These are phyloP conservation scores for Lactarius vividus DNA, from an alignment of 768 basidiomycete species.

Conservation along the genomic window DNA sequence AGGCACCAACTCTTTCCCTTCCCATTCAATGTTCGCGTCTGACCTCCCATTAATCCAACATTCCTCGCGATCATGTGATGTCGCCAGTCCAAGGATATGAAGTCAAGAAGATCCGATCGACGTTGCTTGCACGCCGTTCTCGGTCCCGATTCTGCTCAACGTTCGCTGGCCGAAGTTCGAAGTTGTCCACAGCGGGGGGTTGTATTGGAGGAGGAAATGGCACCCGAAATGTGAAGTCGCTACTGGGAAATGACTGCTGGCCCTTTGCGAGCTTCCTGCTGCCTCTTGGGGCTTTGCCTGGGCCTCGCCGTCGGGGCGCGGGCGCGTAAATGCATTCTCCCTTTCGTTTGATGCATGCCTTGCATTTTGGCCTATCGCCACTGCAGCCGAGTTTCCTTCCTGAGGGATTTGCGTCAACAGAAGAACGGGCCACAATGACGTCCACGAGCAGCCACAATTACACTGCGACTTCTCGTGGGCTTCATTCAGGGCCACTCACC, in stretches of 20 bases:
- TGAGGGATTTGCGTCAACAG: constrained; percentile 33
- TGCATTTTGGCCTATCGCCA: constrained; percentile 60
- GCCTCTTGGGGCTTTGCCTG: constrained; percentile 71
- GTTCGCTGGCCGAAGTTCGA: background rate
- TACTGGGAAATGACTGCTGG: constrained; percentile 7
- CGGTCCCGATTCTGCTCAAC: constrained; percentile 5
- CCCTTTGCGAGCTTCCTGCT: constrained; percentile 28
- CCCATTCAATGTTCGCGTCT: background rate
- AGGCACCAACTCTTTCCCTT: background rate
- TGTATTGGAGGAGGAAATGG: constrained; percentile 12
- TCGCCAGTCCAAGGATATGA: constrained; percentile 7
- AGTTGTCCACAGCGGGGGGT: background rate
- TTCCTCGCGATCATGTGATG: constrained; percentile 15
- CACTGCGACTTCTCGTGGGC: constrained; percentile 9
- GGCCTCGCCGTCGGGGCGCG: constrained; percentile 58
- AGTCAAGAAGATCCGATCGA: constrained; percentile 11
- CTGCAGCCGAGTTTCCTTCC: constrained; percentile 77
- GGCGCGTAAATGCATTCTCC: constrained; percentile 54
- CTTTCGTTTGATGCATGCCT: constrained; percentile 56
- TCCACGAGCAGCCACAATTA: constrained; percentile 22
- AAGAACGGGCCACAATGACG: constrained; percentile 14
- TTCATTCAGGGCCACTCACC: constrained; percentile 41
- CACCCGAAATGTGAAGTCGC: constrained; percentile 10
- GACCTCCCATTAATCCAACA: background rate
- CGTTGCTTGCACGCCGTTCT: constrained; percentile 2